Evolutionary conservation across 768 basidiomycete genomes (phyloP).

Genomic region (Termitomyces eurrhizus): DNA sequence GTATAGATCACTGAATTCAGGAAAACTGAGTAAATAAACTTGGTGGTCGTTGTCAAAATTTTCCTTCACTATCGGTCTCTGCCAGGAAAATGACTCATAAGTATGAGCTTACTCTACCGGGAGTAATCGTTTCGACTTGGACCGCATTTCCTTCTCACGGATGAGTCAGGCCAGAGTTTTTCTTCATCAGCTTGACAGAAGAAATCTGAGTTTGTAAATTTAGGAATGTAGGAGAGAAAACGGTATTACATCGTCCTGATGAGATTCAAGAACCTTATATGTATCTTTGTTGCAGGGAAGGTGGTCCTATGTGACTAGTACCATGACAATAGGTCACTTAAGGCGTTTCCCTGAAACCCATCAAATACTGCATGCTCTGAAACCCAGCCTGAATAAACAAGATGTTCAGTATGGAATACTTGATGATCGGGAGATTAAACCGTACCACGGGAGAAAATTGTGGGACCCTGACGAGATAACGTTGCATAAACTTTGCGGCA

Average conservation of each 20-base stretch:
- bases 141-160: too few relatives aligned
- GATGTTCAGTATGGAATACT: not conserved
- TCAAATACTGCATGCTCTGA: not conserved
- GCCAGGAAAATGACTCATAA: too few relatives aligned
- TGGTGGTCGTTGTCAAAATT: too few relatives aligned
- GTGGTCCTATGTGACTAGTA: not conserved
- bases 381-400: not conserved
- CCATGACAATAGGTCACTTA: not conserved
- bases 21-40: too few relatives aligned
- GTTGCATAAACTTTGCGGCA: not conserved
- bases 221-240: not conserved
- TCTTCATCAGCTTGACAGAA: too few relatives aligned
- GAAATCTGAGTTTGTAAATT: too few relatives aligned
- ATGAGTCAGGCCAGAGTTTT: too few relatives aligned
- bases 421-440: not conserved
- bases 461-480: not conserved
- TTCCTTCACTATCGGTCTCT: too few relatives aligned
- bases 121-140: too few relatives aligned
- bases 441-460: not conserved
- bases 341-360: not conserved
- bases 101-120: too few relatives aligned
- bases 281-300: not conserved
- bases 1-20: too few relatives aligned
- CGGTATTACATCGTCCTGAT: conserved; percentile 44
- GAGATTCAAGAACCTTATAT: not conserved